phyloP scores from a whole-genome alignment of 805 yeast species.

The Saturnispora halmiae region DNA sequence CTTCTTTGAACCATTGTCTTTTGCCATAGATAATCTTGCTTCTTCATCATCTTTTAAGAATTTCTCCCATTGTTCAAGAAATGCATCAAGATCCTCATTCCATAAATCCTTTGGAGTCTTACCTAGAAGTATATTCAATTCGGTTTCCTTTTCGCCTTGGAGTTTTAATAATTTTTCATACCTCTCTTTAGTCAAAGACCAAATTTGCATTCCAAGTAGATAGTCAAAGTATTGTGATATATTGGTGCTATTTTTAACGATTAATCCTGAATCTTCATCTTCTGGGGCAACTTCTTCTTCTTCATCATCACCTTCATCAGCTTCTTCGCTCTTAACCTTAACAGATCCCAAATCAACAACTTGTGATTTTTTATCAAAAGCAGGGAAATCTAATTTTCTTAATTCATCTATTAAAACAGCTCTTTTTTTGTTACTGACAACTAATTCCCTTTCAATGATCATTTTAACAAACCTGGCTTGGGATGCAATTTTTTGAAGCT shows the following conservation, averaged over 20 bases:
- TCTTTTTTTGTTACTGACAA: constrained; percentile 68
- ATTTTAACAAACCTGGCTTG: constrained; percentile 89
- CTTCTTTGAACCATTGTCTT: constrained; percentile 36
- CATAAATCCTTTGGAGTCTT: constrained; percentile 81
- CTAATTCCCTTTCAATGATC: constrained; percentile 68
- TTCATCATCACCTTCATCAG: constrained; percentile 15
- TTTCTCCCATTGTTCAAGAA: constrained; percentile 54
- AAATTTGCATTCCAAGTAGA: constrained; percentile 81
- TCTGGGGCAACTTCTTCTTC: constrained; percentile 33
- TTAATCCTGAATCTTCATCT: constrained; percentile 21
- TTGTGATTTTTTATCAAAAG: constrained; percentile 60
- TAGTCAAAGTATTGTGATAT: constrained; percentile 70
- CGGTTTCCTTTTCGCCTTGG: constrained; percentile 61
- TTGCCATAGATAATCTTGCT: constrained; percentile 42
- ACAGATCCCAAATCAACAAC: constrained; percentile 42
- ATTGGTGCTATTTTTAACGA: constrained; percentile 36
- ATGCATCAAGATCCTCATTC: constrained; percentile 73
- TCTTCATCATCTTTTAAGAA: constrained; percentile 60
- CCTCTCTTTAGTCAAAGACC: constrained; percentile 87
- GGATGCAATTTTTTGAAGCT: constrained; percentile 60
- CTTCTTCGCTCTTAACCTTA: constrained; percentile 29
- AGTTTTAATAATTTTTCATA: constrained; percentile 73
- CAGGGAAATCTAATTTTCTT: constrained; percentile 58
- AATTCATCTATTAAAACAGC: constrained; percentile 55
- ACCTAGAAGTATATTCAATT: constrained; percentile 55